Percentiles rank a stretch among this genome's conserved stretches.
These are phyloP conservation scores for Colletotrichum sublineola DNA, from an alignment of 2,329 filamentous ascomycete genomes.

Conservation along the genomic window DNA sequence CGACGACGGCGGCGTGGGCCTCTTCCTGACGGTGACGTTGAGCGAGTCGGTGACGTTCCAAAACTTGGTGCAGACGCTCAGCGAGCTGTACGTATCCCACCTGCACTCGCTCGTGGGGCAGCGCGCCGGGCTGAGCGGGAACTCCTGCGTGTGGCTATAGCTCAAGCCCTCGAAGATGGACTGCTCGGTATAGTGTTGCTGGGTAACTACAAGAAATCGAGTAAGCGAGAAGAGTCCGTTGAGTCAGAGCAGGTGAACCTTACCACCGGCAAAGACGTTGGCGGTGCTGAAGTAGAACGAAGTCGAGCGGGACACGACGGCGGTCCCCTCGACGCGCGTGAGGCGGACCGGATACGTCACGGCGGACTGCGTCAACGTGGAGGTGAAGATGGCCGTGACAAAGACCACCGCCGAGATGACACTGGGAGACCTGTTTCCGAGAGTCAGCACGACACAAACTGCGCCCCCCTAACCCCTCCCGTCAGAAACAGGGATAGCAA, in stretches of 20 bases:
- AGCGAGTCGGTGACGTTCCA: neutral
- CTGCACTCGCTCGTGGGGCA: constrained; percentile 21
- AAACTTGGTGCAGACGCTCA: constrained; percentile 24
- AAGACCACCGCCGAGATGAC: constrained; percentile 1
- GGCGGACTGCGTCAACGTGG: constrained; percentile 28
- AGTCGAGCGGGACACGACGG: constrained; percentile 11
- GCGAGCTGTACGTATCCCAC: constrained; percentile 1
- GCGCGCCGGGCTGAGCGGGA: constrained; percentile 14
- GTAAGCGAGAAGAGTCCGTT: neutral
- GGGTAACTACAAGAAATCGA: neutral
- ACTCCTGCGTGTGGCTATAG: constrained; percentile 6
- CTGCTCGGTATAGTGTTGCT: constrained; percentile 7
- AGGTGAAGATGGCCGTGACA: constrained; percentile 22
- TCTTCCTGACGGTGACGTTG: neutral
- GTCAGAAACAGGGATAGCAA: neutral
- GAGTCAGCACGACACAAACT: neutral
- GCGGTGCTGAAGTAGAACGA: constrained; percentile 19
- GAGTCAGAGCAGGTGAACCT: neutral
- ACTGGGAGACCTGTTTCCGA: neutral
- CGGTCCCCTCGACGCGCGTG: neutral
- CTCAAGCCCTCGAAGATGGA: constrained; percentile 23
- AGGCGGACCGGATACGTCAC: constrained; percentile 24
- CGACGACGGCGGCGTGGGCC: neutral
- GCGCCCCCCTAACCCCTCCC: too few species aligned
- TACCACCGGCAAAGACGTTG: neutral